Percentiles rank a stretch among this genome's conserved stretches.
Evolutionary conservation across 345 rosid genomes (phyloP).

Genomic region (Salix caprea): DNA sequence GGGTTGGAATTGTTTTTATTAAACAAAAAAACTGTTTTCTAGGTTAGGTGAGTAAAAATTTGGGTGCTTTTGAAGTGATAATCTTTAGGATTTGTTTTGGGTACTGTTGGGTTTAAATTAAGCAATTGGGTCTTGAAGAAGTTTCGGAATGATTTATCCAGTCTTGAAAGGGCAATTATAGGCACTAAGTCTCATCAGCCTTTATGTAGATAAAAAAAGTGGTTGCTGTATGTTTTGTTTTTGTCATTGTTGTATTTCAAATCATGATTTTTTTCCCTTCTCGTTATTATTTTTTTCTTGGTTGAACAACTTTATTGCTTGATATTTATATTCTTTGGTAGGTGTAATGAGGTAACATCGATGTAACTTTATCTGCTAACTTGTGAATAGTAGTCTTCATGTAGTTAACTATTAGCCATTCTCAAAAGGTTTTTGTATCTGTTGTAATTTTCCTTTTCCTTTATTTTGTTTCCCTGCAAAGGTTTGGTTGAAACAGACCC

Average conservation of each 20-base stretch:
- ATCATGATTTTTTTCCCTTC: not conserved
- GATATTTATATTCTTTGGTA: not conserved
- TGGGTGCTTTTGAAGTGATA: not conserved
- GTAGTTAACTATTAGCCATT: not conserved
- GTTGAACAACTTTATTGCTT: not conserved
- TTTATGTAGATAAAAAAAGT: not conserved
- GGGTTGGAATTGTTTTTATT: not conserved
- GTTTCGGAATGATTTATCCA: not conserved
- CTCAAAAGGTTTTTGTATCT: not conserved
- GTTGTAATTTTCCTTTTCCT: not conserved
- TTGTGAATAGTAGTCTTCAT: not conserved
- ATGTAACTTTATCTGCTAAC: not conserved
- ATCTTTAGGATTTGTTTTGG: not conserved
- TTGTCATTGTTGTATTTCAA: not conserved
- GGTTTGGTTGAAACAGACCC: constrained; percentile 94
- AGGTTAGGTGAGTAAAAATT: not conserved
- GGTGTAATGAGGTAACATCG: not conserved
- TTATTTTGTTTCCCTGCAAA: constrained; percentile 11
- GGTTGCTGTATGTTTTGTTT: not conserved
- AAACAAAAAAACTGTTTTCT: not conserved
- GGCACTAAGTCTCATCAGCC: not conserved
- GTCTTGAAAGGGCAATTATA: not conserved
- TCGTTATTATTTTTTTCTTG: not conserved
- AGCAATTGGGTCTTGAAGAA: not conserved
- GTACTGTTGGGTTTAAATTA: not conserved